These are phyloP conservation scores for Euptelea pleiosperma DNA, from an alignment of 164 flowering plant genomes.

Conservation along the genomic window DNA sequence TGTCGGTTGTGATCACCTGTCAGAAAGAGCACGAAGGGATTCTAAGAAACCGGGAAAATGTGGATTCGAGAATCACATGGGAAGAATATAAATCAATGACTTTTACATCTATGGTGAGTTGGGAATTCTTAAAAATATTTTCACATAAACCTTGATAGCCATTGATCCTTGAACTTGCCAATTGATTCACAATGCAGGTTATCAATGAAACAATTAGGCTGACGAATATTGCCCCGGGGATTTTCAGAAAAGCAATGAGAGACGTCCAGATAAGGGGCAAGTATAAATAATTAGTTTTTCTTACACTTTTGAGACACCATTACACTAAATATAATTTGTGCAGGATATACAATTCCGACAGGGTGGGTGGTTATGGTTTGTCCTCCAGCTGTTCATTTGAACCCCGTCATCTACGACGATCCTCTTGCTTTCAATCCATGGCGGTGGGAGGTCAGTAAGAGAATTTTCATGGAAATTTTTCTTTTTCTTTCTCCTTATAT, in stretches of 20 bases:
- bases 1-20: background rate
- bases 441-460: too few species aligned
- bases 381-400: too few species aligned
- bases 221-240: slow-evolving; percentile 69
- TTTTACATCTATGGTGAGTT: slow-evolving; percentile 31
- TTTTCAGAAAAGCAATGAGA: slow-evolving; percentile 55
- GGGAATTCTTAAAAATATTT: background rate
- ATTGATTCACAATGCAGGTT: slow-evolving; percentile 48
- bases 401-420: too few species aligned
- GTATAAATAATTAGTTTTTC: too few species aligned
- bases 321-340: too few species aligned
- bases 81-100: slow-evolving; percentile 39
- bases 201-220: slow-evolving; percentile 70
- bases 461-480: too few species aligned
- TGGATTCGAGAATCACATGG: slow-evolving; percentile 29
- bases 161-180: background rate
- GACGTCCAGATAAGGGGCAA: slow-evolving; percentile 60
- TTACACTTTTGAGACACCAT: too few species aligned
- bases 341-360: too few species aligned
- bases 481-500: too few species aligned
- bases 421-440: too few species aligned
- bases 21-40: slow-evolving; percentile 36
- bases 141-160: background rate
- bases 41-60: slow-evolving; percentile 19
- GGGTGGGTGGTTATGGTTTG: too few species aligned